A percentile compares a stretch with the other conserved stretches of the same genome.
These are phyloP conservation scores for Euptelea pleiosperma DNA, from an alignment of 164 flowering plant species.

Conservation along the genomic window DNA sequence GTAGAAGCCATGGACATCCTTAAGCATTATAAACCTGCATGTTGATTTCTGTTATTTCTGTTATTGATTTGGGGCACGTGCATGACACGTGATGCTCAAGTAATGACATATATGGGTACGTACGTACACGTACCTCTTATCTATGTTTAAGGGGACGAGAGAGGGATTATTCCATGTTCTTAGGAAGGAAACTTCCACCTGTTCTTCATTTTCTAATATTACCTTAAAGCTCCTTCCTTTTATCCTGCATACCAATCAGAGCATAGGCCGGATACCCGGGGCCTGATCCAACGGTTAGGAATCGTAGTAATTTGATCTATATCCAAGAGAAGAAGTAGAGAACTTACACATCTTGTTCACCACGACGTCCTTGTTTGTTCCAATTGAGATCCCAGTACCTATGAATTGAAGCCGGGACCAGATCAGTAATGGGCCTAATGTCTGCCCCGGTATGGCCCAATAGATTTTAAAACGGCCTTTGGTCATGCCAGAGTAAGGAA, in stretches of 20 bases:
- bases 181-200: constrained; percentile 77
- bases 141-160: constrained; percentile 66
- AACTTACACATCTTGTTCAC: constrained; percentile 23
- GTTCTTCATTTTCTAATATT: constrained; percentile 59
- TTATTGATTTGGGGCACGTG: too few species aligned
- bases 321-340: too few species aligned
- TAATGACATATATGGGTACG: too few species aligned
- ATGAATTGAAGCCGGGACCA: neutral
- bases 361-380: constrained; percentile 18
- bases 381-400: constrained; percentile 44
- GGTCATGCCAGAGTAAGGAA: too few species aligned
- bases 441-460: too few species aligned
- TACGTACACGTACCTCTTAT: constrained; percentile 56
- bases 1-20: constrained; percentile 86
- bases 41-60: too few species aligned
- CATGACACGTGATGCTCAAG: too few species aligned
- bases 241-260: constrained; percentile 77
- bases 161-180: constrained; percentile 68
- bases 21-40: constrained; percentile 72
- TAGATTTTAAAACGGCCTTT: too few species aligned
- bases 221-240: constrained; percentile 55
- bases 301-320: too few species aligned
- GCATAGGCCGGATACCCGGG: too few species aligned
- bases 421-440: too few species aligned
- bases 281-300: too few species aligned